Evolutionary conservation across 768 basidiomycete species (phyloP).

Genomic region (Tulasnella calospora): DNA sequence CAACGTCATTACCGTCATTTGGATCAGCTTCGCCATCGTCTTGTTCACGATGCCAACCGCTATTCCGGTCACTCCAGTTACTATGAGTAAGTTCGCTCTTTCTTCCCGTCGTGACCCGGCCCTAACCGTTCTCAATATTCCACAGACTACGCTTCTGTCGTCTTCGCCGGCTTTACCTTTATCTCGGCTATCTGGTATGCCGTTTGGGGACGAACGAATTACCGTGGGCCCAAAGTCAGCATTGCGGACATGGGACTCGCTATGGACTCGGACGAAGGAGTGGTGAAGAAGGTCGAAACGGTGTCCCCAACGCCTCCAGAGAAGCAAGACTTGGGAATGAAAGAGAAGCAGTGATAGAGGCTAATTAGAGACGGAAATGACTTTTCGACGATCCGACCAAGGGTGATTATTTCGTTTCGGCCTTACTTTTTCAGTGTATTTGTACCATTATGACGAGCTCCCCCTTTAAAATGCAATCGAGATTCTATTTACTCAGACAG

Average conservation of each 20-base stretch:
- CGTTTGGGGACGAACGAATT: slow-evolving; percentile 22
- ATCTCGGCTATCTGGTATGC: slow-evolving; percentile 58
- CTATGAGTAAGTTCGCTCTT: slow-evolving; percentile 44
- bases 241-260: slow-evolving; percentile 17
- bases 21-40: slow-evolving; percentile 58
- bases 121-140: neutral
- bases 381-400: neutral
- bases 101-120: too few relatives aligned
- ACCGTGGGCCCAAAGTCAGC: slow-evolving; percentile 20
- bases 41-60: slow-evolving; percentile 65
- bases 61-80: slow-evolving; percentile 48
- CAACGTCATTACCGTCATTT: slow-evolving; percentile 53
- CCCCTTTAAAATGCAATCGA: too few relatives aligned
- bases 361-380: neutral
- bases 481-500: too few relatives aligned
- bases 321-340: neutral
- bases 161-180: slow-evolving; percentile 57
- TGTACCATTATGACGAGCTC: too few relatives aligned
- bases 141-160: slow-evolving; percentile 61
- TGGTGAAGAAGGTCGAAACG: neutral
- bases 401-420: neutral
- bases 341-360: neutral
- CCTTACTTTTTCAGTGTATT: neutral
- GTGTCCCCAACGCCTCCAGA: neutral
- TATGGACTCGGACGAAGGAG: slow-evolving; percentile 14